Conservation (phyloP, 2,329 filamentous ascomycete genomes). For the Pseudogymnoascus sp. region DNA sequence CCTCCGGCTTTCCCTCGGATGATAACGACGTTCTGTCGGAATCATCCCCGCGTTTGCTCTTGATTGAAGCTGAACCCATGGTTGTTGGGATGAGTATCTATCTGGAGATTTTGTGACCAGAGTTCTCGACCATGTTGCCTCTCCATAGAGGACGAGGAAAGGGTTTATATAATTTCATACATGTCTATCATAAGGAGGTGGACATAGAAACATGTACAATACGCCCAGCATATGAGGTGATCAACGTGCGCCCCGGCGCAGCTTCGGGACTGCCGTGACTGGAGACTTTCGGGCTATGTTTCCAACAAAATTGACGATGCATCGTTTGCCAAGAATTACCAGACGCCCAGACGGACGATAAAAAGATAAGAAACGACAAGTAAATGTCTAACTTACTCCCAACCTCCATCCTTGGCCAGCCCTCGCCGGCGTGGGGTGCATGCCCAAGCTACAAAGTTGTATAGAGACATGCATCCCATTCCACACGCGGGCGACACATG, state of each 20-base stretch:
- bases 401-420: not conserved
- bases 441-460: not conserved
- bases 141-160: not conserved
- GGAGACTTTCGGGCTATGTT: not conserved
- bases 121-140: constrained; percentile 7
- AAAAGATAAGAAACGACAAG: constrained; percentile 7
- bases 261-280: not conserved
- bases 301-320: constrained; percentile 1
- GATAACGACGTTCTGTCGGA: not conserved
- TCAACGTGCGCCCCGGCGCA: not conserved
- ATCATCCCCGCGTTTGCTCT: not conserved
- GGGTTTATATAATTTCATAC: constrained; percentile 1
- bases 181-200: not conserved
- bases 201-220: not conserved
- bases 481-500: constrained; percentile 6
- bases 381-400: not conserved
- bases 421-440: not conserved
- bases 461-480: not conserved
- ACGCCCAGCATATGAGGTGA: not conserved
- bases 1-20: not conserved
- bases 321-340: not conserved
- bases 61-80: not conserved
- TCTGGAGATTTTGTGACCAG: not conserved
- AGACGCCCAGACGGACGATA: not conserved
- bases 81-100: not conserved